phyloP scores from a whole-genome alignment of 2,329 filamentous ascomycete species.

The Emergomyces orientalis region DNA sequence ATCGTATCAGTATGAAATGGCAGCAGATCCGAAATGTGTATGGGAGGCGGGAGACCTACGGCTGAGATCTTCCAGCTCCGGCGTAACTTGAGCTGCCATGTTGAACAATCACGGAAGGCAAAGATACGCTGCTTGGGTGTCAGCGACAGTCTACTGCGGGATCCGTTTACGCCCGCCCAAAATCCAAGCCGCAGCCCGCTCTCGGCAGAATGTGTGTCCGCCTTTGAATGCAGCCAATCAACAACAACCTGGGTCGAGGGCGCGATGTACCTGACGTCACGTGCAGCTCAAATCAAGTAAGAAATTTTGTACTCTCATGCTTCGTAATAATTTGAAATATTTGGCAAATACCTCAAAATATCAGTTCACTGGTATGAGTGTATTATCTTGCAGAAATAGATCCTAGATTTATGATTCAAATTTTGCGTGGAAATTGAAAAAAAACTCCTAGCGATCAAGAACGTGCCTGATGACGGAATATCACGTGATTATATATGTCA shows the following conservation, averaged over 20 bases:
- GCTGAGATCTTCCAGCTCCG: slow-evolving; percentile 34
- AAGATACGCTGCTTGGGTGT: not conserved
- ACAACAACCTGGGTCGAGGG: too few relatives aligned
- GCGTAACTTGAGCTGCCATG: slow-evolving; percentile 36
- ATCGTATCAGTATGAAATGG: slow-evolving; percentile 5
- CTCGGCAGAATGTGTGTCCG: not conserved
- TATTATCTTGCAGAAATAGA: not conserved
- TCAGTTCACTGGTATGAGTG: not conserved
- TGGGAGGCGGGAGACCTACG: slow-evolving; percentile 22
- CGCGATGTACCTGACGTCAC: not conserved
- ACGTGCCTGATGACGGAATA: not conserved
- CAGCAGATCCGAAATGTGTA: not conserved
- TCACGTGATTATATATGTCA: not conserved
- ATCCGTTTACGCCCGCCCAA: not conserved
- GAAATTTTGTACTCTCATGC: not conserved
- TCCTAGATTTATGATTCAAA: not conserved
- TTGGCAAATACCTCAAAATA: not conserved
- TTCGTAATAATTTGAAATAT: not conserved
- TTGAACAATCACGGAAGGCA: slow-evolving; percentile 15
- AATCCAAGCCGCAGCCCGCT: not conserved
- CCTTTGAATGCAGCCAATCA: not conserved
- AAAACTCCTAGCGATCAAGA: not conserved
- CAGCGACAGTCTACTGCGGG: not conserved
- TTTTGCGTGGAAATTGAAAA: not conserved
- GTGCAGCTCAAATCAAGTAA: not conserved